Conservation (phyloP, 2,329 filamentous ascomycete species). For the Talaromyces sp. region DNA sequence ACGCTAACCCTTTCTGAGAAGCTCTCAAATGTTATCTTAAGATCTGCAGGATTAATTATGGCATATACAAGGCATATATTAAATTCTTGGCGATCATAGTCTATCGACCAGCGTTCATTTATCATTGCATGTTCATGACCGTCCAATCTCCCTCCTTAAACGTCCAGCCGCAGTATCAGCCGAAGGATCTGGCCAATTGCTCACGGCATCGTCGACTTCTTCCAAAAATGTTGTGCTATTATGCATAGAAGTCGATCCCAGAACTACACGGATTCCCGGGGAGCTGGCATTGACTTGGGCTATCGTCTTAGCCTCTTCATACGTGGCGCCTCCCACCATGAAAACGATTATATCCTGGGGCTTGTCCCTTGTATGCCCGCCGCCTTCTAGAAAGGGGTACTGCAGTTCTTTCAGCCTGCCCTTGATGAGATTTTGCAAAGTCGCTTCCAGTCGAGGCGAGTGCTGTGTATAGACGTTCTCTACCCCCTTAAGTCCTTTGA, state of each 20-base stretch:
- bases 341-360: conserved; percentile 96
- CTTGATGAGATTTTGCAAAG: conserved; percentile 88
- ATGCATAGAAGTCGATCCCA: conserved; percentile 82
- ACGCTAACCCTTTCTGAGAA: background rate
- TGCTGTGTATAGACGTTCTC: conserved; percentile 99
- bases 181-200: conserved; percentile 71
- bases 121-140: conserved; percentile 24
- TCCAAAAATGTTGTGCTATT: conserved; percentile 85
- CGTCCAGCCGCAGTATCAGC: conserved; percentile 56
- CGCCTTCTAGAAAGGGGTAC: conserved; percentile 90
- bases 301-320: conserved; percentile 94
- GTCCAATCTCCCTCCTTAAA: conserved; percentile 56
- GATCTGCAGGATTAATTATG: background rate
- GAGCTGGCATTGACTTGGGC: conserved; percentile 90
- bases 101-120: conserved; percentile 1
- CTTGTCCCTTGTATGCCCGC: conserved; percentile 82
- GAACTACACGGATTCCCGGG: conserved; percentile 79
- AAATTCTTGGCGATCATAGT: background rate
- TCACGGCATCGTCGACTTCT: conserved; percentile 84
- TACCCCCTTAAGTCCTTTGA: conserved; percentile 93
- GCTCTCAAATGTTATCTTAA: background rate
- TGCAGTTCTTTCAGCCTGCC: conserved; percentile 78
- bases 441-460: conserved; percentile 78
- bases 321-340: conserved; percentile 87
- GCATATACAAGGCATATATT: background rate